phyloP scores from a whole-genome alignment of 306 rosid genomes.

The Fragaria nilgerrensis region DNA sequence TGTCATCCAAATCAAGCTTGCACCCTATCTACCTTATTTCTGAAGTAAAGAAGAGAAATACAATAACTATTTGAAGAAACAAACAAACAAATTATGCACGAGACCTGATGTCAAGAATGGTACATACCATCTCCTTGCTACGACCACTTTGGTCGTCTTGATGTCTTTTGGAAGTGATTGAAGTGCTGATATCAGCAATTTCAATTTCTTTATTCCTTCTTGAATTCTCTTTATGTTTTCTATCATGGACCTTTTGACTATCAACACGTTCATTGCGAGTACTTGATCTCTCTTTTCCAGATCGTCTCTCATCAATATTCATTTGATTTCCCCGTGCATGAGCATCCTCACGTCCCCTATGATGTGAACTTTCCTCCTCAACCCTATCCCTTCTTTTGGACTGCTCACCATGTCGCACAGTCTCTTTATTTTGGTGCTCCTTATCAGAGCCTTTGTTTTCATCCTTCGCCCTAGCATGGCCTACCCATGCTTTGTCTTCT shows the following conservation, averaged over 20 bases:
- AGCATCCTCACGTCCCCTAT: conserved; percentile 71
- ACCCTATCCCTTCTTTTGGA: conserved; percentile 73
- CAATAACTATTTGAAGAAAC: background rate
- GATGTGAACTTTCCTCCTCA: conserved; percentile 66
- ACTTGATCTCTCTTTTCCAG: conserved; percentile 77
- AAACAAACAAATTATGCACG: conserved; percentile 17
- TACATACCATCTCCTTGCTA: conserved; percentile 77
- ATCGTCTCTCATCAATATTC: conserved; percentile 63
- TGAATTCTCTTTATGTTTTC: conserved; percentile 64
- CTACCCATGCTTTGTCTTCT: conserved; percentile 79
- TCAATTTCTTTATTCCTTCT: conserved; percentile 76
- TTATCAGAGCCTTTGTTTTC: conserved; percentile 71
- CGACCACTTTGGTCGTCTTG: conserved; percentile 69
- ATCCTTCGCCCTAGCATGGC: conserved; percentile 66
- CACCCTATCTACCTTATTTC: conserved; percentile 15
- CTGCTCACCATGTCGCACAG: conserved; percentile 61
- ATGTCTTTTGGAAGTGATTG: conserved; percentile 60
- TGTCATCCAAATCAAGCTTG: background rate
- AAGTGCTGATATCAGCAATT: conserved; percentile 44
- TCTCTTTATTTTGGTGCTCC: conserved; percentile 69
- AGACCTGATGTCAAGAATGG: conserved; percentile 33
- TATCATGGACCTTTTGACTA: conserved; percentile 61
- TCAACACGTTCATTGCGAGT: conserved; percentile 73
- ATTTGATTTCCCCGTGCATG: conserved; percentile 61
- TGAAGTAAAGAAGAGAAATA: background rate